Evolutionary conservation across 768 basidiomycete genomes (phyloP), one percentile per base, ranked within the genome.

Genomic region (Artomyces pyxidatus): DNA sequence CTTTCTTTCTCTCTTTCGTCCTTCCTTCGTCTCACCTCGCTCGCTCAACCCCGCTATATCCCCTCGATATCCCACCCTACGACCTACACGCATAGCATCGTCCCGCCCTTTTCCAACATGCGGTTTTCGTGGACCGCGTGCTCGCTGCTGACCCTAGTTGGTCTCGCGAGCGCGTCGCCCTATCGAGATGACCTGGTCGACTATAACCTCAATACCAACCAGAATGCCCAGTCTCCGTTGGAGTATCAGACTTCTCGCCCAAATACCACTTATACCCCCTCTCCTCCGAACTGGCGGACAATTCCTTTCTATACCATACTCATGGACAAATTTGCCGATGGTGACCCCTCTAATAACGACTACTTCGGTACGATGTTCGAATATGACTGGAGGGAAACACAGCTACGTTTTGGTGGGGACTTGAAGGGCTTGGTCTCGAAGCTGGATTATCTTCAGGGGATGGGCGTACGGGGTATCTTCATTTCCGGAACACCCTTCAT

Each of bases 261-360:
- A 2, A 85, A 80, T 57, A 68, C 68, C 1, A 81, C 75, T 8
- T 93, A 94, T 65, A 85, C 80, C 0, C 74, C 77, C 0, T 93
- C 90, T 0, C 93, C 93, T 0, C 40, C 55, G 12, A 96, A 96
- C 65, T 96, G 93, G 93, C 80, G 93, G 17, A 68, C 77, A 6
- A 67, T 90, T 10, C 88, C 89, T 1, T 73, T 81, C 44, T 92
- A 92, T 62, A 88, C 85, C 37, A 59, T 91, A 58, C 81, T 95
- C 44, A 65, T 93, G 56, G 93, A 96, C 76, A 95, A 95, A 68
- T 95, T 89, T 61, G 90, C 90, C 12, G 91, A 95, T 58, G 93
- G 93, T 1, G 87, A 92, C 63, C 93, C 93, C 3, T 68, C 80
- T 38, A 96, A 95, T 62, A 93, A 96, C 64, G 88, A 95, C 71